Evolutionary conservation across 2,329 filamentous ascomycete genomes (phyloP), one percentile per base, ranked within the genome.

Genomic region (Fusarium miscanthi): DNA sequence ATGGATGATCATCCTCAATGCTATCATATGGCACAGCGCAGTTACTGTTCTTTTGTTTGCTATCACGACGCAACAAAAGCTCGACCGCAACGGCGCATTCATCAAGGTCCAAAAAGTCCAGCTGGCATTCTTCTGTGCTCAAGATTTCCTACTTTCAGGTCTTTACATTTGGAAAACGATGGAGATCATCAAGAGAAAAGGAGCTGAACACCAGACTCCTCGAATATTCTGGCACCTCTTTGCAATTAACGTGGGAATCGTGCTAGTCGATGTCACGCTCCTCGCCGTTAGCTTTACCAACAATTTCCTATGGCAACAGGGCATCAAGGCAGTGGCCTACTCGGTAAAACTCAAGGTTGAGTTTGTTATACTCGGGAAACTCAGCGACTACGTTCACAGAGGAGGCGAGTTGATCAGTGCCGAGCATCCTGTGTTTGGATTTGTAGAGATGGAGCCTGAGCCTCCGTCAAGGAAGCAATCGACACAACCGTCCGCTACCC

Each of bases 231-330:
- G 66, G 60, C 72, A 73, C 25, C 66, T 76, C 2, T 59, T 66
- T 21, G 76, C 78, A 10, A 81, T 85, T 25, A 86, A 87, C 63
- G 65, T 84, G 17, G 40, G 82, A 10, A 82, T 86, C 38, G 78
- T 87, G 16, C 33, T 81, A 4, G 81, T 87, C 75, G 84, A 87
- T 61, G 63, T 85, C 25, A 73, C 80, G 13, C 75, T 83, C 30
- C 64, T 83, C 12, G 74, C 23, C 7, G 70, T 83, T 17, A 75
- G 82, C 46, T 81, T 79, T 60, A 65, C 76, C 4, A 74, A 77
- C 19, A 69, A 80, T 12, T 80, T 79, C 54, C 68, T 78, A 16
- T 59, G 80, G 25, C 81, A 82, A 64, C 81, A 80, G 10, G 77
- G 79, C 5, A 77, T 78, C 76, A 82, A 82, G 62, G 76, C 76